Conservation (phyloP, 2,329 filamentous ascomycete genomes). For the Tolypocladium ovalisporum region DNA sequence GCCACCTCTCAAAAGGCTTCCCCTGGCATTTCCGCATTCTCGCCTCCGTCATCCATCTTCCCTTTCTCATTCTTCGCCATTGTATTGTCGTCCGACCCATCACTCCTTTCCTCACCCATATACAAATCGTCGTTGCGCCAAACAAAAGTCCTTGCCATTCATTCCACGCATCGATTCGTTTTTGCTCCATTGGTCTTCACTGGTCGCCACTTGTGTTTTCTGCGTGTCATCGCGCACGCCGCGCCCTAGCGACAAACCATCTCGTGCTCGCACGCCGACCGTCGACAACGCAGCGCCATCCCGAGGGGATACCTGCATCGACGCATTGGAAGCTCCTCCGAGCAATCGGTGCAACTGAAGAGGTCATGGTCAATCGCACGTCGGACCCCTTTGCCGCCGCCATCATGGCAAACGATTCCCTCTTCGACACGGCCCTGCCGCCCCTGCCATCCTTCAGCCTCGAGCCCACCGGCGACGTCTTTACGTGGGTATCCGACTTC, state of each 20-base stretch:
- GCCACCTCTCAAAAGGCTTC: not conserved
- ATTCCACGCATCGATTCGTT: not conserved
- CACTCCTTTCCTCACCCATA: not conserved
- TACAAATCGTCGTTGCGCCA: not conserved
- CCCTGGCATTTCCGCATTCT: not conserved
- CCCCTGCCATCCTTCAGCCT: conserved; percentile 77
- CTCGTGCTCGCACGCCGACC: not conserved
- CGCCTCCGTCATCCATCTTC: not conserved
- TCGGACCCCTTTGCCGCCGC: conserved; percentile 15
- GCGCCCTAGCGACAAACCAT: not conserved
- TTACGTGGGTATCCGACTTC: conserved; percentile 73
- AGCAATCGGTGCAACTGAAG: not conserved
- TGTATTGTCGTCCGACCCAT: not conserved
- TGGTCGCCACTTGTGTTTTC: not conserved
- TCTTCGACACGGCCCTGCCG: conserved; percentile 53
- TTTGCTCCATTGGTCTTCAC: too few relatives aligned
- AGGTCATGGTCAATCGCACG: conserved; percentile 29
- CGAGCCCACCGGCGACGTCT: conserved; percentile 55
- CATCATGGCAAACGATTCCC: conserved; percentile 40
- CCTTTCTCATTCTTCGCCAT: not conserved
- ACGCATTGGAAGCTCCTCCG: not conserved
- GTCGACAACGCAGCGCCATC: too few relatives aligned
- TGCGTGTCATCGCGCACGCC: not conserved
- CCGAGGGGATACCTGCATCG: not conserved
- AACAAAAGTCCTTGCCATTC: too few relatives aligned